Percentiles rank a stretch among this genome's conserved stretches.
phyloP scores from a whole-genome alignment of 768 basidiomycete species.

The Pholiota molesta region DNA sequence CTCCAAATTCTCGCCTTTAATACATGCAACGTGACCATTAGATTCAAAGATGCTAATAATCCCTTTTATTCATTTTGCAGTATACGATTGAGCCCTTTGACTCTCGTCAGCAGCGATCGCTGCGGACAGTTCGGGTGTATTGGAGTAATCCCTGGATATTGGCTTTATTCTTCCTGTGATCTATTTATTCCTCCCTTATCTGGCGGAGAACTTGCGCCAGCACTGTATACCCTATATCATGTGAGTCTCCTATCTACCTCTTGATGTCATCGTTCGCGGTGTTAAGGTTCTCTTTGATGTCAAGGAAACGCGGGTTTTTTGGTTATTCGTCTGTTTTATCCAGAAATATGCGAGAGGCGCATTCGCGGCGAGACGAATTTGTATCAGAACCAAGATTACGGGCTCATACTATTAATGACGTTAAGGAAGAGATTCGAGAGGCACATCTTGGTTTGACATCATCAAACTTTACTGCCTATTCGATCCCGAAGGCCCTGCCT shows the following conservation, averaged over 20 bases:
- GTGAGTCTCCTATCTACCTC: neutral
- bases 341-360: neutral
- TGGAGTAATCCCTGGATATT: neutral
- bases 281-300: neutral
- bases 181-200: conserved; percentile 7
- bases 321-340: neutral
- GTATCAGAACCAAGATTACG: neutral
- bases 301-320: conserved; percentile 1
- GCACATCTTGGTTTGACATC: neutral
- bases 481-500: neutral
- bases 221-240: conserved; percentile 1
- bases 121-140: conserved; percentile 4
- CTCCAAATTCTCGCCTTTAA: neutral
- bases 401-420: neutral
- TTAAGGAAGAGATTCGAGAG: neutral
- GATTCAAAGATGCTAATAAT: neutral
- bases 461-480: neutral
- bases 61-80: conserved; percentile 10
- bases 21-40: neutral
- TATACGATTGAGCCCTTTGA: conserved; percentile 18
- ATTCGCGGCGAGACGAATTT: neutral
- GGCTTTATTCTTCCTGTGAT: conserved; percentile 8
- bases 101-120: neutral
- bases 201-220: neutral
- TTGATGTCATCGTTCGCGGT: neutral